Evolutionary conservation across 129 eudicot genomes (phyloP), one percentile per base, ranked within the genome.

Genomic region (Kitagawia praeruptora): DNA sequence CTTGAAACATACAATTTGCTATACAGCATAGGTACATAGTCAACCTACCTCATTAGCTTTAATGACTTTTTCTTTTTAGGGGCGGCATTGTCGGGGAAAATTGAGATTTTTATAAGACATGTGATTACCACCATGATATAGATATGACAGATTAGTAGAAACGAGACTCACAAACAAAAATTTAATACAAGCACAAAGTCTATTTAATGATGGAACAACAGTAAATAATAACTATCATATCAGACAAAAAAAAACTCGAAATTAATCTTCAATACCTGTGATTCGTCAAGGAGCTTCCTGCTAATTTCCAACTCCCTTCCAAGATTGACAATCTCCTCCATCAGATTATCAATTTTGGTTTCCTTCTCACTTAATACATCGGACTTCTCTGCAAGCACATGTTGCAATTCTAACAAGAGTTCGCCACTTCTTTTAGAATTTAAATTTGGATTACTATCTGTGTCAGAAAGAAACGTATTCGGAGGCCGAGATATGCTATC

Each of bases 261-360:
- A 23, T 16, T 44, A 51, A 44, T 46, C 48, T 47, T 73, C 49
- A 71, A 75, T 91, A 94, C 98, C 98, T 94, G 98, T 79, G 96
- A 94, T 77, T 94, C 93, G 66, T 92, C 92, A 39, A 94, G 87
- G 39, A 88, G 96, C 84, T 92, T 89, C 75, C 82, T 89, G 40
- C 83, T 91, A 75, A 47, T 82, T 82, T 92, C 98, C 89, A 94
- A 82, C 75, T 94, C 97, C 80, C 85, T 85, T 31, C 74, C 80
- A 72, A 92, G 90, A 78, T 81, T 88, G 41, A 85, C 84, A 49
- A 86, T 85, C 84, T 94, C 97, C 64, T 87, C 96, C 67, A 74
- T 58, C 54, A 89, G 82, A 40, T 84, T 82, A 63, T 83, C 83
- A 53, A 91, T 84, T 83, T 89, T 87, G 67, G 27, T 82, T 82